Evolutionary conservation across 495 filamentous ascomycete genomes (phyloP).

Genomic region (Xylaria telfairii): DNA sequence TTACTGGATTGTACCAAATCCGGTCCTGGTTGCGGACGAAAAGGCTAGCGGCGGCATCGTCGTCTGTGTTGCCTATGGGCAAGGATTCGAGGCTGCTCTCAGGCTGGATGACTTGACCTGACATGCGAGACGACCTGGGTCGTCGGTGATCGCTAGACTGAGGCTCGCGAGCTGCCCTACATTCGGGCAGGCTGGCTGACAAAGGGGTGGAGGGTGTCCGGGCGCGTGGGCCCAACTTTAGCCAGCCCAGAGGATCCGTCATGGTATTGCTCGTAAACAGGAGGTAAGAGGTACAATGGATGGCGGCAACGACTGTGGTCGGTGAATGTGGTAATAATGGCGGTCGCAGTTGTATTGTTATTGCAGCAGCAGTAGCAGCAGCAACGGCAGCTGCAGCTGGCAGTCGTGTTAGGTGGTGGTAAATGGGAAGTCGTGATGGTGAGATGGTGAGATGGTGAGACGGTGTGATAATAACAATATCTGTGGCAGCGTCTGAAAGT

Average conservation of each 20-base stretch:
- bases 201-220: conserved; percentile 29
- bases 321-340: neutral
- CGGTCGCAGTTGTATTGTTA: no score
- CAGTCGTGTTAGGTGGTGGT: neutral
- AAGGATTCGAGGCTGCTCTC: neutral
- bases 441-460: neutral
- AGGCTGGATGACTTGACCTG: conserved; percentile 11
- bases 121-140: conserved; percentile 15
- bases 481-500: neutral
- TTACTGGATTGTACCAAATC: conserved; percentile 47
- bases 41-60: conserved; percentile 6
- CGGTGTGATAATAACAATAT: no score
- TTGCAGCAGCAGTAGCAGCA: neutral
- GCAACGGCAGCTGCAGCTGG: neutral
- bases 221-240: conserved; percentile 37
- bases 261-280: conserved; percentile 18
- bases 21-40: conserved; percentile 35
- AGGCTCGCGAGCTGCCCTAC: neutral
- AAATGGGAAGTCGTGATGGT: neutral
- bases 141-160: neutral
- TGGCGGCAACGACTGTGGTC: neutral
- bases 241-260: conserved; percentile 39
- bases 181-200: conserved; percentile 7
- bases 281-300: neutral
- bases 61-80: neutral